phyloP scores from a whole-genome alignment of 768 basidiomycete species.

The Cyclocybe cylindracea region DNA sequence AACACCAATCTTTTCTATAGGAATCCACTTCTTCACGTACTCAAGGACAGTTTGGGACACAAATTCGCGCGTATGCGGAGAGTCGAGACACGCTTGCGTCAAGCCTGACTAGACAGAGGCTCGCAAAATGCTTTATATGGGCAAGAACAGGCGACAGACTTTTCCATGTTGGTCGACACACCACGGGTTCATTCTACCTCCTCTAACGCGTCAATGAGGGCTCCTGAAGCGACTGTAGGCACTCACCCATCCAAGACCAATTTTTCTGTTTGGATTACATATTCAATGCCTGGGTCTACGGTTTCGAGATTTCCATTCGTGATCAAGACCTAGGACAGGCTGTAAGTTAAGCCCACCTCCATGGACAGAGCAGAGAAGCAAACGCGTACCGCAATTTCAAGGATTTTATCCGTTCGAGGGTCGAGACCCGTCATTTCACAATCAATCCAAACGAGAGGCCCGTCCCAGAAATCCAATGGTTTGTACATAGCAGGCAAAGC shows the following conservation, averaged over 20 bases:
- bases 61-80: conserved; percentile 58
- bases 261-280: conserved; percentile 74
- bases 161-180: conserved; percentile 79
- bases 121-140: not conserved
- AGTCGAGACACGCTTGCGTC: conserved; percentile 75
- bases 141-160: conserved; percentile 39
- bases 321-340: conserved; percentile 65
- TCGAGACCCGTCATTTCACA: conserved; percentile 88
- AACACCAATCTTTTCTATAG: conserved; percentile 57
- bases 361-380: not conserved
- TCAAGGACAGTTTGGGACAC: conserved; percentile 63
- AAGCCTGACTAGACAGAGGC: conserved; percentile 65
- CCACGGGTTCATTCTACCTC: conserved; percentile 82
- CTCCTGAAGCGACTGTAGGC: not conserved
- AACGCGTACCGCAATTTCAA: conserved; percentile 73
- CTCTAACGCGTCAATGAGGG: not conserved
- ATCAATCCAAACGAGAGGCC: conserved; percentile 82
- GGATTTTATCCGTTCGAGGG: conserved; percentile 62
- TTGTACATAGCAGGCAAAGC: not conserved
- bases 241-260: conserved; percentile 65
- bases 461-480: conserved; percentile 44
- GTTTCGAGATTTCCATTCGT: conserved; percentile 81
- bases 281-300: conserved; percentile 82
- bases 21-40: conserved; percentile 89
- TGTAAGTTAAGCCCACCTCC: not conserved